Conservation (phyloP, 2,329 filamentous ascomycete species). For the Phoma herbarum region DNA sequence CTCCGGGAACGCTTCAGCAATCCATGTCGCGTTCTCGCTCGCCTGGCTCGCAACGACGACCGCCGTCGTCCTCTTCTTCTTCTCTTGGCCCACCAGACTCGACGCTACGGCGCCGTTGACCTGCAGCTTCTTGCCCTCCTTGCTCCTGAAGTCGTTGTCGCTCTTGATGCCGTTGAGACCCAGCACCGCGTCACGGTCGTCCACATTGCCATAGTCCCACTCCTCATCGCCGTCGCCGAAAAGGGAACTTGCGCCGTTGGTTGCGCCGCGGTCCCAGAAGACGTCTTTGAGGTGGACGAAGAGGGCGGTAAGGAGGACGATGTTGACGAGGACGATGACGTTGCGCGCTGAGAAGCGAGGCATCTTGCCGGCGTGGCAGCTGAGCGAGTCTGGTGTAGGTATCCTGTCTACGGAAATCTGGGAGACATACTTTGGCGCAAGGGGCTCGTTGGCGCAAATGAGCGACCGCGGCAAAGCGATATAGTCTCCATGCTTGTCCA, state of each 20-base stretch:
- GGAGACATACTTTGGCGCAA: neutral
- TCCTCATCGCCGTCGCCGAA: constrained; percentile 12
- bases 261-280: constrained; percentile 30
- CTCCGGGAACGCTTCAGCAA: constrained; percentile 48
- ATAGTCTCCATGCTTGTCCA: neutral
- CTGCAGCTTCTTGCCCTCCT: constrained; percentile 25
- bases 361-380: constrained; percentile 30
- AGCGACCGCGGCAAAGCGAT: neutral
- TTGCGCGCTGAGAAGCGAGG: constrained; percentile 44
- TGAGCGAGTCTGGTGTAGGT: constrained; percentile 5
- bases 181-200: constrained; percentile 4
- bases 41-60: constrained; percentile 52
- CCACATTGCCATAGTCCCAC: constrained; percentile 11
- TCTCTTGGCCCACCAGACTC: neutral
- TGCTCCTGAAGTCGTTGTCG: constrained; percentile 8
- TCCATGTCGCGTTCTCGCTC: constrained; percentile 54
- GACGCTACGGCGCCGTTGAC: constrained; percentile 18
- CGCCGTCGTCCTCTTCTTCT: constrained; percentile 36
- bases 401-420: neutral
- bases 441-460: constrained; percentile 1
- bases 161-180: constrained; percentile 10
- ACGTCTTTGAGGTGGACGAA: constrained; percentile 44
- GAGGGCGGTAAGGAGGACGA: constrained; percentile 38
- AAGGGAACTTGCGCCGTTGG: constrained; percentile 4
- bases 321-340: constrained; percentile 32